These are phyloP conservation scores for Coix lacrymajobi DNA, from an alignment of 176 grass and related monocot genomes.

Conservation along the genomic window DNA sequence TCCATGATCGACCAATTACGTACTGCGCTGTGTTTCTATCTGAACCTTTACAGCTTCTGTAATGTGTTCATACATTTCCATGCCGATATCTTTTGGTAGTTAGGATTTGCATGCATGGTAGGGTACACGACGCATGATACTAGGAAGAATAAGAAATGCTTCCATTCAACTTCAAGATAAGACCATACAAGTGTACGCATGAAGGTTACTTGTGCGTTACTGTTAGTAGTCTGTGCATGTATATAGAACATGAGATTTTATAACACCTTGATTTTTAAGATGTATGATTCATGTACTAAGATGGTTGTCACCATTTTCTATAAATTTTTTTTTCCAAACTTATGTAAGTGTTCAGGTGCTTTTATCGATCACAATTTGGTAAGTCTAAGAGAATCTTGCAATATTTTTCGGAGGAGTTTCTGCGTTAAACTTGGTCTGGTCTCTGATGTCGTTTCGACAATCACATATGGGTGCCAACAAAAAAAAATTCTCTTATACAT, in stretches of 20 bases:
- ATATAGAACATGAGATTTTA: neutral
- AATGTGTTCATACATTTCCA: neutral
- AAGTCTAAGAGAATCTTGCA: too few relatives aligned
- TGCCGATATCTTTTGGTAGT: neutral
- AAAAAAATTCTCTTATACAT: too few relatives aligned
- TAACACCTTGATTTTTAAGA: neutral
- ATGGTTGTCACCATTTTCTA: too few relatives aligned
- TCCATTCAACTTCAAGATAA: conserved; percentile 16
- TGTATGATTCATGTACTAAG: too few relatives aligned
- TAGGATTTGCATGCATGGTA: conserved; percentile 8
- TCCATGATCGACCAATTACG: neutral
- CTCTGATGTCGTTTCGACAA: too few relatives aligned
- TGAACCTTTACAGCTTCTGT: neutral
- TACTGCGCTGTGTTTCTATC: neutral
- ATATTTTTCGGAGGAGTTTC: too few relatives aligned
- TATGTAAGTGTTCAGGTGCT: too few relatives aligned
- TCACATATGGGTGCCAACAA: too few relatives aligned
- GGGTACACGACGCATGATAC: neutral
- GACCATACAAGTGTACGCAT: neutral
- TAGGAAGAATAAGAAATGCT: neutral
- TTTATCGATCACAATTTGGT: too few relatives aligned
- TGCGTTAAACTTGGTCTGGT: too few relatives aligned
- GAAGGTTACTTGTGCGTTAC: neutral
- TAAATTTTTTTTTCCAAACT: too few relatives aligned
- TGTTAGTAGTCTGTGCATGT: neutral